These are phyloP conservation scores for Euclidium syriacum DNA, from an alignment of 345 rosid species.

Conservation along the genomic window DNA sequence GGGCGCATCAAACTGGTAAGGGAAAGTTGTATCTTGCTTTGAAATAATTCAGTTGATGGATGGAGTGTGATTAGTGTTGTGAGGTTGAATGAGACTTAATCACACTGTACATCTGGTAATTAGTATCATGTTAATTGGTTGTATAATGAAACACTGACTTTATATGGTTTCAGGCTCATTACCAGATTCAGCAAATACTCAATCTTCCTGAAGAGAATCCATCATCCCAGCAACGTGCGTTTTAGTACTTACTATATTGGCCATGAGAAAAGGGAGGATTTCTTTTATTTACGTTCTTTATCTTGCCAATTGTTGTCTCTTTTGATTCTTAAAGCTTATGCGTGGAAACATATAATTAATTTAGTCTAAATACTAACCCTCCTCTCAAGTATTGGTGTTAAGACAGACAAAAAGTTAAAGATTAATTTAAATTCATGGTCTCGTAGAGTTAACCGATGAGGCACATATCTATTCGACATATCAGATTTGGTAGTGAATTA, in stretches of 20 bases:
- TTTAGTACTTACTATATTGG: not conserved
- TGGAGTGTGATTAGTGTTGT: not conserved
- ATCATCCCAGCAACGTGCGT: constrained; percentile 9
- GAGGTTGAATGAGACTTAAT: not conserved
- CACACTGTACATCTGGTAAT: not conserved
- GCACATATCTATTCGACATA: no score
- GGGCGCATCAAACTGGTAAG: constrained; percentile 76
- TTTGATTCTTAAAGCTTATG: not conserved
- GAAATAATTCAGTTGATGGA: not conserved
- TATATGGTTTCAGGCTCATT: constrained; percentile 22
- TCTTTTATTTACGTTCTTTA: not conserved
- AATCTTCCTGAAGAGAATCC: constrained; percentile 29
- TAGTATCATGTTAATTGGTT: not conserved
- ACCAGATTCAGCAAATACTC: constrained; percentile 32
- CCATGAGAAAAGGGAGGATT: not conserved
- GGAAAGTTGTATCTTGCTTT: not conserved
- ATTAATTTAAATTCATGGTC: no score
- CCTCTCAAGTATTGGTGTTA: not conserved
- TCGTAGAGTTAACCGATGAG: no score
- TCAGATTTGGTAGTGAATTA: no score
- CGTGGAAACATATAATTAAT: not conserved
- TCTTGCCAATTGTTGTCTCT: not conserved
- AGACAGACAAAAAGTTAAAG: not conserved
- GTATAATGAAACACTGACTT: not conserved
- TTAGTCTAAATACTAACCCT: not conserved